Conservation (phyloP, 148 eudicot genomes). For the Chenopodium suecicum region DNA sequence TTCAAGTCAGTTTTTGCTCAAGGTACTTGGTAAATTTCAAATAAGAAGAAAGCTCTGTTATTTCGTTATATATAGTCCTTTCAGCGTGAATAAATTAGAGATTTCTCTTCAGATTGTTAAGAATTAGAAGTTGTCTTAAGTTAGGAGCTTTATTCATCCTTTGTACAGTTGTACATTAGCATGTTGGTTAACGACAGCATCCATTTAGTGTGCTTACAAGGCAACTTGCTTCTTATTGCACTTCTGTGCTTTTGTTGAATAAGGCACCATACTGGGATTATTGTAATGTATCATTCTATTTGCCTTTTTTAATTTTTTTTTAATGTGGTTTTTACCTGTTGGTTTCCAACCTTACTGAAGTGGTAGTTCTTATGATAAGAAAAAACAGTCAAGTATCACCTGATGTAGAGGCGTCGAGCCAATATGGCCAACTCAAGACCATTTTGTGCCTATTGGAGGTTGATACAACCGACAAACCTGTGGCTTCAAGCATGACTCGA, state of each 20-base stretch:
- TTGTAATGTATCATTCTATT: background rate
- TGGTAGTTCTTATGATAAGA: background rate
- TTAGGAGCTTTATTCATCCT: background rate
- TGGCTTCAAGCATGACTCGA: background rate
- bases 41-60: background rate
- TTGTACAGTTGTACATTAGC: background rate
- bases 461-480: background rate
- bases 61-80: background rate
- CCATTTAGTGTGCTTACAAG: background rate
- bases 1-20: slow-evolving; percentile 73
- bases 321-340: too few relatives aligned
- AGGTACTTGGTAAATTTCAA: slow-evolving; percentile 44
- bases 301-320: too few relatives aligned
- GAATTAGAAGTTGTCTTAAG: background rate
- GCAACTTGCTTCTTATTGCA: background rate
- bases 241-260: background rate
- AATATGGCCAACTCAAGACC: background rate
- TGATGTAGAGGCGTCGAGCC: background rate
- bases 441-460: background rate
- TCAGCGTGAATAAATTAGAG: background rate
- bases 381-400: background rate
- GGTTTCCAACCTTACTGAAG: background rate
- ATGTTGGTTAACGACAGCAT: background rate
- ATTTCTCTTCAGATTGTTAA: background rate
- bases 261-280: background rate